phyloP scores from a whole-genome alignment of 805 yeast genomes.

The Lipomyces mesembrius region DNA sequence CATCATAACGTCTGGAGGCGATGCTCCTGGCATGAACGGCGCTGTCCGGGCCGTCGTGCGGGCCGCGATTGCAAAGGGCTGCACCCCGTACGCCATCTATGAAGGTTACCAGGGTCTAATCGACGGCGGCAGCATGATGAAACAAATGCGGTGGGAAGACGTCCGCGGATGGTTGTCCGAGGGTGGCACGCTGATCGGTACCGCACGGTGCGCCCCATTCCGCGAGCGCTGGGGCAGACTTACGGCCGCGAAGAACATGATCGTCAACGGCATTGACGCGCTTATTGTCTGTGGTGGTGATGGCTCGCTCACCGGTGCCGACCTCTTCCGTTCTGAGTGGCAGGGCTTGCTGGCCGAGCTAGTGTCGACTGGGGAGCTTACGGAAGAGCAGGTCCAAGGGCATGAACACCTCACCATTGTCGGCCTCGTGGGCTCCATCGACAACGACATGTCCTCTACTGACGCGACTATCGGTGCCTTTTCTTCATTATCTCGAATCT shows the following conservation, averaged over 20 bases:
- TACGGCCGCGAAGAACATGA: slow-evolving; percentile 80
- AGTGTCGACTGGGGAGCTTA: slow-evolving; percentile 57
- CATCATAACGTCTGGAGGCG: slow-evolving; percentile 98
- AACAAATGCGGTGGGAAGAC: slow-evolving; percentile 86
- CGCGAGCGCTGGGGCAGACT: slow-evolving; percentile 84
- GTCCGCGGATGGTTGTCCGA: slow-evolving; percentile 90
- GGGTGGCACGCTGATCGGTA: slow-evolving; percentile 96
- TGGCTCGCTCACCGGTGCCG: slow-evolving; percentile 98
- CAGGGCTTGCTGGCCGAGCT: slow-evolving; percentile 82
- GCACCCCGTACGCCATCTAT: slow-evolving; percentile 87
- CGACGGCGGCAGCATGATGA: slow-evolving; percentile 77
- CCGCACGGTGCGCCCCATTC: slow-evolving; percentile 90
- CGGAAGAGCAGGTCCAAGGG: slow-evolving; percentile 61
- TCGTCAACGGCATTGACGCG: slow-evolving; percentile 88
- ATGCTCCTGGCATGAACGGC: slow-evolving; percentile 98
- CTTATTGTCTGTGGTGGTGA: slow-evolving; percentile 98
- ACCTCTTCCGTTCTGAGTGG: slow-evolving; percentile 92
- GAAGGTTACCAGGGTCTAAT: slow-evolving; percentile 97
- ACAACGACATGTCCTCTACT: slow-evolving; percentile 96
- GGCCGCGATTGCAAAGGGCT: slow-evolving; percentile 82
- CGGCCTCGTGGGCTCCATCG: slow-evolving; percentile 96
- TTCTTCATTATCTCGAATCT: slow-evolving; percentile 89
- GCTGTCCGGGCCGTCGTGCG: slow-evolving; percentile 94
- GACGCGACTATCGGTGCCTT: slow-evolving; percentile 97
- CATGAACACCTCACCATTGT: slow-evolving; percentile 80